These are phyloP conservation scores for Calonectria multiphialidica DNA, from an alignment of 2,329 filamentous ascomycete genomes.

Conservation along the genomic window DNA sequence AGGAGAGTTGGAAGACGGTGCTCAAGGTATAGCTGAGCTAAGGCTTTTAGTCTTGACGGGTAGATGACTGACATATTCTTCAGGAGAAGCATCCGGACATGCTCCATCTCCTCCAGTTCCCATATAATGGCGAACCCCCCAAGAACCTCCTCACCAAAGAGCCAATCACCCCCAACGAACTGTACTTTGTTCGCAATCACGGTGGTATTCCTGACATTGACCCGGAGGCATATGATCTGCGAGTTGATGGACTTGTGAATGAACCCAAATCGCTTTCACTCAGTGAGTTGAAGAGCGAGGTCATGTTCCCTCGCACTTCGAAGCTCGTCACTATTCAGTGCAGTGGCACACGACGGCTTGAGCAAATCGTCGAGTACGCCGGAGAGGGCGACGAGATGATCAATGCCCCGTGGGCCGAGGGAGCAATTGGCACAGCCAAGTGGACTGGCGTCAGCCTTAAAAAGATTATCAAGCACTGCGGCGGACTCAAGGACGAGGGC, in stretches of 20 bases:
- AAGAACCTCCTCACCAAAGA: conserved; percentile 66
- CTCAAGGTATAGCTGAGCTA: conserved; percentile 44
- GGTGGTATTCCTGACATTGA: conserved; percentile 78
- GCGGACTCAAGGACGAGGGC: conserved; percentile 65
- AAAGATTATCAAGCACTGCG: conserved; percentile 78
- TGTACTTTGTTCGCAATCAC: conserved; percentile 78
- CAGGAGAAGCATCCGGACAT: conserved; percentile 70
- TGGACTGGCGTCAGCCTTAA: conserved; percentile 76
- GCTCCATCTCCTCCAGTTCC: conserved; percentile 72
- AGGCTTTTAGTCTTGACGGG: too few species aligned
- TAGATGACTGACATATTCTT: not conserved
- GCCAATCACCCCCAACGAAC: conserved; percentile 69
- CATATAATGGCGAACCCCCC: conserved; percentile 73
- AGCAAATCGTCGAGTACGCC: conserved; percentile 74
- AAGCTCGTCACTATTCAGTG: conserved; percentile 75
- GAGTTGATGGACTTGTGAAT: conserved; percentile 71
- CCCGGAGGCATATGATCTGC: conserved; percentile 63
- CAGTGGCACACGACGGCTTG: conserved; percentile 75
- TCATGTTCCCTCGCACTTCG: conserved; percentile 68
- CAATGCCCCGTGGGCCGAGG: conserved; percentile 71
- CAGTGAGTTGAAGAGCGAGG: conserved; percentile 71
- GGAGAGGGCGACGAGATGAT: conserved; percentile 75
- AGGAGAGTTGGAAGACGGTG: conserved; percentile 69
- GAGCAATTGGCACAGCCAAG: conserved; percentile 74
- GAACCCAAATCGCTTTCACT: conserved; percentile 68